phyloP scores from a whole-genome alignment of 345 rosid genomes.

The Syzygium aromaticum region DNA sequence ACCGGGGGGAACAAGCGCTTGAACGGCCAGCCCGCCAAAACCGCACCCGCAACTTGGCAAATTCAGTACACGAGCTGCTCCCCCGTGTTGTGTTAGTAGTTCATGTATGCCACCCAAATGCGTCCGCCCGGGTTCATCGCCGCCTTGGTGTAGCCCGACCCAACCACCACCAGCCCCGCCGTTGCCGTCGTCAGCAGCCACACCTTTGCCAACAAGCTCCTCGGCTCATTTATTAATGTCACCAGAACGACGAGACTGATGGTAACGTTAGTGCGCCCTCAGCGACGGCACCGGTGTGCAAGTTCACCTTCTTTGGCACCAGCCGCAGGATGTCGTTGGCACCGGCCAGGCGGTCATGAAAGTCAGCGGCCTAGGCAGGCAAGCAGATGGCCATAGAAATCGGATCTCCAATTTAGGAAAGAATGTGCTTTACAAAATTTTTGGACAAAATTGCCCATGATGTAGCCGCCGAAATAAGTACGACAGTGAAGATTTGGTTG shows the following conservation, averaged over 20 bases:
- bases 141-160: slow-evolving; percentile 45
- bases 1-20: no score
- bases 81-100: slow-evolving; percentile 48
- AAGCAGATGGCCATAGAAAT: slow-evolving; percentile 36
- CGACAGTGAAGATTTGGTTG: no score
- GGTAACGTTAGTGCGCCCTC: slow-evolving; percentile 16
- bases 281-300: slow-evolving; percentile 27
- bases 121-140: slow-evolving; percentile 63
- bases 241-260: slow-evolving; percentile 13
- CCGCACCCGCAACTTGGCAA: slow-evolving; percentile 16
- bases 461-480: no score
- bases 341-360: slow-evolving; percentile 10
- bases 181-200: slow-evolving; percentile 26
- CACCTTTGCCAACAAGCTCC: slow-evolving; percentile 7
- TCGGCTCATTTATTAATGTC: slow-evolving; percentile 38
- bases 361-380: slow-evolving; percentile 30
- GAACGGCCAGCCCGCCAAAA: no score
- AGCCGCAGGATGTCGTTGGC: slow-evolving; percentile 19
- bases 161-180: slow-evolving; percentile 17
- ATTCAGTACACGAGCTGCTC: slow-evolving; percentile 56
- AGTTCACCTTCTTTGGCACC: slow-evolving; percentile 45
- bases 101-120: slow-evolving; percentile 59
- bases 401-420: no score
- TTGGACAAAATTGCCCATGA: no score
- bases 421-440: no score